Conservation (phyloP, 495 filamentous ascomycete genomes). For the Lasiosphaeriaceae sp. region DNA sequence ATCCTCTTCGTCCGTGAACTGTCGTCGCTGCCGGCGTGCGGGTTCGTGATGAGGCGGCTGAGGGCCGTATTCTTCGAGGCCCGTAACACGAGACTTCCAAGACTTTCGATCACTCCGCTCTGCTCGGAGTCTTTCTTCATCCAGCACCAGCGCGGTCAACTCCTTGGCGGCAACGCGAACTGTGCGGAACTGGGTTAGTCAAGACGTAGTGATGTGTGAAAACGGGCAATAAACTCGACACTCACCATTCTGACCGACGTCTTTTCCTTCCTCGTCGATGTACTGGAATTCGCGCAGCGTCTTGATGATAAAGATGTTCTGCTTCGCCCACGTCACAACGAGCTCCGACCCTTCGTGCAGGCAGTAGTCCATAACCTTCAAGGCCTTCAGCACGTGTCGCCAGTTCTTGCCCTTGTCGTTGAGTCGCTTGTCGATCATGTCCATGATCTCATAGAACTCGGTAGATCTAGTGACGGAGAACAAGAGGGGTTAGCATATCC, state of each 20-base stretch:
- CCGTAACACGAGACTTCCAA: slow-evolving; percentile 95
- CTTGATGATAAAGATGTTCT: slow-evolving; percentile 98
- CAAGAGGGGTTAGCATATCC: background rate
- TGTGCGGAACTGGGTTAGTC: slow-evolving; percentile 33
- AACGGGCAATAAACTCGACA: background rate
- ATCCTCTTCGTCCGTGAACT: slow-evolving; percentile 75
- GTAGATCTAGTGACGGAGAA: slow-evolving; percentile 36
- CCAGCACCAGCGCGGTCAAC: slow-evolving; percentile 86
- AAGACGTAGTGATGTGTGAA: background rate
- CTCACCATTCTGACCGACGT: slow-evolving; percentile 93
- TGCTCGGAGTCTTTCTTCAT: slow-evolving; percentile 88
- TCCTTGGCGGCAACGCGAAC: slow-evolving; percentile 96
- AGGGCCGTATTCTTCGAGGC: slow-evolving; percentile 76
- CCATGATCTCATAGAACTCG: slow-evolving; percentile 99
- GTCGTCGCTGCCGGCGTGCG: slow-evolving; percentile 44
- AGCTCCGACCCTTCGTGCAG: slow-evolving; percentile 95
- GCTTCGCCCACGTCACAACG: slow-evolving; percentile 95
- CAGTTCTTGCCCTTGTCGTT: slow-evolving; percentile 99
- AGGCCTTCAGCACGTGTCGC: slow-evolving; percentile 95
- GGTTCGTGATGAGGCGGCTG: slow-evolving; percentile 33
- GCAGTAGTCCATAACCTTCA: slow-evolving; percentile 98
- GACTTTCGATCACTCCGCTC: slow-evolving; percentile 89
- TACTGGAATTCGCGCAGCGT: slow-evolving; percentile 95
- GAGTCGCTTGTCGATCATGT: slow-evolving; percentile 98
- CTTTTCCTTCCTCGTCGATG: slow-evolving; percentile 87